Base-by-base conservation (phyloP, 2,329 filamentous ascomycete genomes). In the Fusarium newnesense region DNA sequence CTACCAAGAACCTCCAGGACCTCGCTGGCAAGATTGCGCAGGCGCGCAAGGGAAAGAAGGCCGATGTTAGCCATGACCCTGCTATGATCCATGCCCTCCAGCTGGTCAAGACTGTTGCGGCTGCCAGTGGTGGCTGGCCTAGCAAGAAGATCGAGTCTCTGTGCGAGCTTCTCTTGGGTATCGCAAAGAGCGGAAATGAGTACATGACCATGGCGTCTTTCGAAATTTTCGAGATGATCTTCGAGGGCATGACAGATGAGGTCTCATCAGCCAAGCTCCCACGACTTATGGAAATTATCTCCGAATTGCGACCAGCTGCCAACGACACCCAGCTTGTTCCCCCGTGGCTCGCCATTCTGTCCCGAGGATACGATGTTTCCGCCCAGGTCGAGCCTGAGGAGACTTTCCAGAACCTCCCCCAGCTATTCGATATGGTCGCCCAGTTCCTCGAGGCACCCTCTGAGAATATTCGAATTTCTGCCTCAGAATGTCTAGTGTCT, bases 141-240 rank as follows among this genome's bases (percentile, higher is more conserved):
- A 97, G 93, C 85, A 94, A 93, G 85, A 97, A 97, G 84, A 97
- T 98, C 61, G 96, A 99, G 83, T 87, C 92, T 5, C 85, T 99
- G 39, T 98, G 95, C 81, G 95, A 98, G 82, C 85, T 97, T 60
- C 85, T 99, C 65, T 89, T 99, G 75, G 91, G 91, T 75, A 97
- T 98, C 70, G 96, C 96, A 36, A 92, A 92, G 79, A 95, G 93
- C 13, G 96, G 91, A 81, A 98, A 97, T 81, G 95, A 98, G 80
- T 97, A 96, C 81, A 92, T 99, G 86, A 97, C 95, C 37, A 97
- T 98, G 92, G 93, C 94, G 16, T 93, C 95, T 0, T 98, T 99
- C 77, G 96, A 98, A 74, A 96, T 98, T 8, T 99, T 99, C 78
- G 96, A 99, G 81, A 93, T 97, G 81, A 97, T 98, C 49, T 98